phyloP scores from a whole-genome alignment of 345 rosid genomes.

The Linum usitatissimum region DNA sequence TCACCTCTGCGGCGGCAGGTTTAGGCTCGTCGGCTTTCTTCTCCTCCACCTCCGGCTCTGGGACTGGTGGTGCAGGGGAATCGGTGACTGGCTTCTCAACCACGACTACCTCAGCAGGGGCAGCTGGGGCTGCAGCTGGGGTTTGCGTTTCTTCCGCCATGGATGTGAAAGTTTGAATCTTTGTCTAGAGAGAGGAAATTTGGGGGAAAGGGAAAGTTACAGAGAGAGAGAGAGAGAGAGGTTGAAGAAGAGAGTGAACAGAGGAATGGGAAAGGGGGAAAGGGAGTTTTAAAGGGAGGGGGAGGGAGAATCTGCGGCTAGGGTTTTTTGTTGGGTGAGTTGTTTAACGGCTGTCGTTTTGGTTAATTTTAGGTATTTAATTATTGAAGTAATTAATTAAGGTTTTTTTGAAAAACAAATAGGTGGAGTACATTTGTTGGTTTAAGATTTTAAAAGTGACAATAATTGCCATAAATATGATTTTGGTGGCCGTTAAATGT shows the following conservation, averaged over 20 bases:
- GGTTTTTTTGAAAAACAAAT: too few relatives aligned
- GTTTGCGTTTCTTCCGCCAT: conserved; percentile 2
- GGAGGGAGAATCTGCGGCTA: not conserved
- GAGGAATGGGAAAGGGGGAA: not conserved
- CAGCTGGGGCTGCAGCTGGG: not conserved
- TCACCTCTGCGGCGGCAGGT: not conserved
- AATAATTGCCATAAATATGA: too few relatives aligned
- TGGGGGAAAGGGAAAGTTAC: not conserved
- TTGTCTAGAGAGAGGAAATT: not conserved
- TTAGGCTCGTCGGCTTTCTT: not conserved
- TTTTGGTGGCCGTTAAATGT: too few relatives aligned
- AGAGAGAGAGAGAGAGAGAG: not conserved
- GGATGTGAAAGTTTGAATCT: not conserved
- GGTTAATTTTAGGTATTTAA: too few relatives aligned
- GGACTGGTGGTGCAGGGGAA: not conserved
- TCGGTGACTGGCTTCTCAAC: not conserved
- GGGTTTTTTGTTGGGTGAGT: not conserved
- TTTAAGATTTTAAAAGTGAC: too few relatives aligned
- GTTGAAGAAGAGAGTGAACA: not conserved
- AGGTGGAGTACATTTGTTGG: too few relatives aligned
- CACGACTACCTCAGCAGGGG: not conserved
- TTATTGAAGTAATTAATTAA: too few relatives aligned
- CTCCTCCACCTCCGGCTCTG: conserved; percentile 1
- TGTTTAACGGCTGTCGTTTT: not conserved
- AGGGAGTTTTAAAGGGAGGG: not conserved